Evolutionary conservation across 306 rosid species (phyloP).

Genomic region (Medicago truncatula): MtrunA17r5.0-ANR NC_053044.1:46378501-46379000

Average conservation of each 20-base stretch:
- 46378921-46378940: slow-evolving; percentile 76
- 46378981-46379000: slow-evolving; percentile 71
- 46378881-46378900: slow-evolving; percentile 68
- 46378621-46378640: slow-evolving; percentile 77
- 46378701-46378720: slow-evolving; percentile 42
- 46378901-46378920: slow-evolving; percentile 76
- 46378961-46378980: slow-evolving; percentile 67
- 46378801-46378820: slow-evolving; percentile 62
- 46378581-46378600: slow-evolving; percentile 59
- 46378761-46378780: slow-evolving; percentile 81
- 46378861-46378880: slow-evolving; percentile 66
- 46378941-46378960: slow-evolving; percentile 76
- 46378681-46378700: slow-evolving; percentile 48
- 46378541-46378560: slow-evolving; percentile 71
- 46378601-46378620: slow-evolving; percentile 72
- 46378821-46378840: slow-evolving; percentile 74
- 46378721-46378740: slow-evolving; percentile 46
- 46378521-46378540: slow-evolving; percentile 69
- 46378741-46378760: slow-evolving; percentile 65
- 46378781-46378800: slow-evolving; percentile 73
- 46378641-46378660: slow-evolving; percentile 79
- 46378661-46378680: slow-evolving; percentile 57
- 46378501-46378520: slow-evolving; percentile 69
- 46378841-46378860: slow-evolving; percentile 71
- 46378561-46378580: slow-evolving; percentile 76